Conservation (phyloP, 768 basidiomycete genomes). For the Suillus plorans region DNA sequence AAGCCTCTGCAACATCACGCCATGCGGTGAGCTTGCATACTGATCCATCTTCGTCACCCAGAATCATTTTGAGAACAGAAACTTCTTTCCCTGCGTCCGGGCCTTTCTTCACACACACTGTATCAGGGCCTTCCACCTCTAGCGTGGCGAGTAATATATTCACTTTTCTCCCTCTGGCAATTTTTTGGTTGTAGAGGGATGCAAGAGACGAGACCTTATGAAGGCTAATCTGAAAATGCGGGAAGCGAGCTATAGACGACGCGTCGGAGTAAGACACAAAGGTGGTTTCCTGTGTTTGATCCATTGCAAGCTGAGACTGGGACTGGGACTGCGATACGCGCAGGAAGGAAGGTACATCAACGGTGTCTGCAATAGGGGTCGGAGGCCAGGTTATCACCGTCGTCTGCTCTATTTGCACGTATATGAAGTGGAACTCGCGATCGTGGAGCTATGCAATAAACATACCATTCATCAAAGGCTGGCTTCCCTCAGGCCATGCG, state of each 20-base stretch:
- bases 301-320: slow-evolving; percentile 17
- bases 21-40: slow-evolving; percentile 77
- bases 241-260: slow-evolving; percentile 73
- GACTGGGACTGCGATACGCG: slow-evolving; percentile 28
- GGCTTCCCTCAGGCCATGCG: slow-evolving; percentile 13
- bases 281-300: slow-evolving; percentile 45
- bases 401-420: slow-evolving; percentile 38
- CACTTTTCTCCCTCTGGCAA: slow-evolving; percentile 44
- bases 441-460: not conserved
- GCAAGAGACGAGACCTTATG: slow-evolving; percentile 57
- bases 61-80: slow-evolving; percentile 63
- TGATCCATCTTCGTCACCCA: slow-evolving; percentile 70
- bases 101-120: slow-evolving; percentile 66
- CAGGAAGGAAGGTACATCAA: slow-evolving; percentile 25
- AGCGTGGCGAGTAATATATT: slow-evolving; percentile 63
- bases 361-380: slow-evolving; percentile 33
- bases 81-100: slow-evolving; percentile 69
- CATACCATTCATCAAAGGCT: slow-evolving; percentile 4
- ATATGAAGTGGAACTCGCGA: slow-evolving; percentile 7
- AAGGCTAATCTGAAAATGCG: slow-evolving; percentile 70
- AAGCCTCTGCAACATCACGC: slow-evolving; percentile 71
- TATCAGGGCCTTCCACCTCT: slow-evolving; percentile 77
- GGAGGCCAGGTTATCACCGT: slow-evolving; percentile 61
- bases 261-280: slow-evolving; percentile 62
- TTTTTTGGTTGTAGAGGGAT: slow-evolving; percentile 24